Conservation (phyloP, 176 grass and related monocot species). For the Zizania latifolia region DNA sequence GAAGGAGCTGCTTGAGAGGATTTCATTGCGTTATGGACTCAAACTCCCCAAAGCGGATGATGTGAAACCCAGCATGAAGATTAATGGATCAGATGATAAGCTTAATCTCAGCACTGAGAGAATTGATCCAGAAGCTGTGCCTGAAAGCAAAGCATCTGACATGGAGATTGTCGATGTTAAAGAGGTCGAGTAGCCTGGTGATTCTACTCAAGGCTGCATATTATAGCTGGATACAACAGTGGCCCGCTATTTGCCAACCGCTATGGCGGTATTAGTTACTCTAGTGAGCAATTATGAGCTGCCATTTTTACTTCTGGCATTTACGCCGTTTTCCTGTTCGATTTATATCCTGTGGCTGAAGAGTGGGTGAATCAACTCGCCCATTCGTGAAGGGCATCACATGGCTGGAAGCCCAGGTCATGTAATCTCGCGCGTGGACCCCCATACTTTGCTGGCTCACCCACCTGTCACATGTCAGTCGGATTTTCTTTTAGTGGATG, state of each 20-base stretch:
- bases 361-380: neutral
- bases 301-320: neutral
- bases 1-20: slow-evolving; percentile 79
- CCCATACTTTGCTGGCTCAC: neutral
- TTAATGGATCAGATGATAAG: slow-evolving; percentile 13
- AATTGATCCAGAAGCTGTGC: slow-evolving; percentile 9
- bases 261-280: neutral
- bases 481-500: neutral
- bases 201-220: neutral
- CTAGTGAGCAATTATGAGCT: neutral
- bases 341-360: neutral
- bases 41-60: slow-evolving; percentile 18
- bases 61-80: slow-evolving; percentile 8
- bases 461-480: neutral
- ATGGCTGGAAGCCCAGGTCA: neutral
- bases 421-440: neutral
- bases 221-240: neutral
- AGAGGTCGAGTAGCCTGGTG: slow-evolving; percentile 19
- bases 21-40: slow-evolving; percentile 49
- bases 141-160: slow-evolving; percentile 20
- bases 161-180: slow-evolving; percentile 17
- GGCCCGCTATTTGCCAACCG: neutral
- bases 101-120: neutral
- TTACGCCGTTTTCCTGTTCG: neutral
- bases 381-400: neutral